A percentile compares a stretch with the other conserved stretches of the same genome.
Conservation (phyloP, 2,329 filamentous ascomycete genomes). For the Colletotrichum higginsianum region DNA sequence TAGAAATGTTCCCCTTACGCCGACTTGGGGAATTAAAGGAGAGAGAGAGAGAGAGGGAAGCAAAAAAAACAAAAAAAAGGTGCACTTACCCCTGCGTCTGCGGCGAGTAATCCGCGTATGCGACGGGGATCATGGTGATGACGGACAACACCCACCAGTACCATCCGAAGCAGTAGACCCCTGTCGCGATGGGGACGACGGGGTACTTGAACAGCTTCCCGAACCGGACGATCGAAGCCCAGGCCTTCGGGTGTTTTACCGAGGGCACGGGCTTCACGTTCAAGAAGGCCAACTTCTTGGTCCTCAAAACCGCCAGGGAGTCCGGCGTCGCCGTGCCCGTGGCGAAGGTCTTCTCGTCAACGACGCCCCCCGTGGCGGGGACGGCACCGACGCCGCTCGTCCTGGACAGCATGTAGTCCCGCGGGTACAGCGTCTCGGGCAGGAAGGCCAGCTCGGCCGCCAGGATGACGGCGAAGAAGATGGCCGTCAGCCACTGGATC, state of each 20-base stretch:
- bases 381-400: neutral
- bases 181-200: constrained; percentile 60
- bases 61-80: no score
- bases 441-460: constrained; percentile 64
- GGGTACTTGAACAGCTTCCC: constrained; percentile 62
- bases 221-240: constrained; percentile 62
- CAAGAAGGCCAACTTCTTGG: constrained; percentile 60
- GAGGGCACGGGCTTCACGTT: constrained; percentile 64
- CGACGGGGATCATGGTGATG: constrained; percentile 67
- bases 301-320: constrained; percentile 51
- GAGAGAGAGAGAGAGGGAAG: neutral
- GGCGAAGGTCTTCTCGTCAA: constrained; percentile 40
- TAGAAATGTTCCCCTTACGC: neutral
- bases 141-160: constrained; percentile 71
- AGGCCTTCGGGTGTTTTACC: constrained; percentile 65
- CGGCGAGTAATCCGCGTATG: constrained; percentile 63
- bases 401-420: constrained; percentile 61
- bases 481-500: constrained; percentile 70
- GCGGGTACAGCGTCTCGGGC: constrained; percentile 70
- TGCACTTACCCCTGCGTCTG: constrained; percentile 61
- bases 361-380: constrained; percentile 16
- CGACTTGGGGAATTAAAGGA: no score
- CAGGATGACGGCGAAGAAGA: constrained; percentile 65
- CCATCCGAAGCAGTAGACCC: constrained; percentile 67
- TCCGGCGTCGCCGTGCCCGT: constrained; percentile 30